These are phyloP conservation scores for Mesembryanthemum crystallinum DNA, from an alignment of 148 eudicot genomes.

Conservation along the genomic window DNA sequence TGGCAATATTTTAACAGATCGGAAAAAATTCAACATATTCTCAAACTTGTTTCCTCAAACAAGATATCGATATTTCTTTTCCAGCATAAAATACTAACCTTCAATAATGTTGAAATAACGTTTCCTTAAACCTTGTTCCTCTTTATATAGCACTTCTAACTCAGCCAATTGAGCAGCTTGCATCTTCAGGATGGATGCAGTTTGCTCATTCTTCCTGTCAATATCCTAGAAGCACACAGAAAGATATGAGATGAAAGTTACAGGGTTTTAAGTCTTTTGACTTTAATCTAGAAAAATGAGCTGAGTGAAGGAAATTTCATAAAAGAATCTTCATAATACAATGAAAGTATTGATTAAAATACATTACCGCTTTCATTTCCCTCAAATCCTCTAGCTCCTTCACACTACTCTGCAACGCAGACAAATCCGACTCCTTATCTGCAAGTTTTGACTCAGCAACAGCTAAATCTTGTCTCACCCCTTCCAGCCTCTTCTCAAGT, in stretches of 20 bases:
- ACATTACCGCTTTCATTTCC: slow-evolving; percentile 91
- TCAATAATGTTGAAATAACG: slow-evolving; percentile 87
- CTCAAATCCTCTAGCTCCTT: slow-evolving; percentile 84
- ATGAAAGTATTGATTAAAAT: background rate
- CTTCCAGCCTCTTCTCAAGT: slow-evolving; percentile 73
- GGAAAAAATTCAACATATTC: background rate
- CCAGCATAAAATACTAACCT: slow-evolving; percentile 40
- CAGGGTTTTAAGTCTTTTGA: background rate
- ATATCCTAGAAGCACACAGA: slow-evolving; percentile 57
- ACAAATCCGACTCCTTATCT: slow-evolving; percentile 57
- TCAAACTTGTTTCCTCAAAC: background rate
- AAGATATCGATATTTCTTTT: background rate
- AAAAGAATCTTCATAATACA: background rate
- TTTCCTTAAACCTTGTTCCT: slow-evolving; percentile 84
- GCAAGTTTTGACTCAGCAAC: slow-evolving; percentile 52
- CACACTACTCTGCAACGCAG: slow-evolving; percentile 53
- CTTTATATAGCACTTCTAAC: slow-evolving; percentile 76
- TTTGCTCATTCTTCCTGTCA: slow-evolving; percentile 96
- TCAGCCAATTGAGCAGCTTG: slow-evolving; percentile 88
- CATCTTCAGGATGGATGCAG: slow-evolving; percentile 86
- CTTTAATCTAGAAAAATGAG: background rate
- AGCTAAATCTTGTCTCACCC: slow-evolving; percentile 42
- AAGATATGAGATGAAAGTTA: background rate
- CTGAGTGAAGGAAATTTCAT: background rate
- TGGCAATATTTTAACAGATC: background rate